A percentile compares a stretch with the other conserved stretches of the same genome.
These are phyloP conservation scores for Erythrophleum ivorense DNA, from an alignment of 331 rosid genomes.

Conservation along the genomic window DNA sequence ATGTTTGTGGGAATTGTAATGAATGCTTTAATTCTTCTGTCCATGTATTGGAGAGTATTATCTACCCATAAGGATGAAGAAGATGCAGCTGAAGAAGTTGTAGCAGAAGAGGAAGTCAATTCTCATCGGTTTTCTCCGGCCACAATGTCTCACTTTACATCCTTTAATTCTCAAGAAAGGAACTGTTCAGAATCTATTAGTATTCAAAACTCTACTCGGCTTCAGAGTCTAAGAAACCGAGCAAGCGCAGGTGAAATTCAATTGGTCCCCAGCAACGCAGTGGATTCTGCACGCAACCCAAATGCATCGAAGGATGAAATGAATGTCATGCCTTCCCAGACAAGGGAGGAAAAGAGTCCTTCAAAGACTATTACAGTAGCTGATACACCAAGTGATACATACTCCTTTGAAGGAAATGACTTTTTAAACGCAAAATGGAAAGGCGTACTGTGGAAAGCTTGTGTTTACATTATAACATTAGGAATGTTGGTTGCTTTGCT, in stretches of 20 bases:
- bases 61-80: conserved; percentile 66
- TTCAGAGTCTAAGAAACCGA: conserved; percentile 56
- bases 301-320: conserved; percentile 57
- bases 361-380: conserved; percentile 39
- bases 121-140: conserved; percentile 91
- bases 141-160: conserved; percentile 66
- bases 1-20: conserved; percentile 71
- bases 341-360: conserved; percentile 48
- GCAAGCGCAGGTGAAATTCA: conserved; percentile 54
- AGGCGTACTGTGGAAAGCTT: conserved; percentile 59
- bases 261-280: conserved; percentile 33
- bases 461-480: conserved; percentile 69
- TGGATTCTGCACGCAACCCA: conserved; percentile 51
- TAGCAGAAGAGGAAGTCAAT: conserved; percentile 57
- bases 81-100: conserved; percentile 53
- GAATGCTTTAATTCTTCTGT: conserved; percentile 67
- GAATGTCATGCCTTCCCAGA: conserved; percentile 40
- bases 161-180: conserved; percentile 63
- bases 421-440: conserved; percentile 51
- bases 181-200: conserved; percentile 43
- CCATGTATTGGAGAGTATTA: conserved; percentile 66
- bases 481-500: conserved; percentile 85
- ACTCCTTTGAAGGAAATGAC: conserved; percentile 47
- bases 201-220: conserved; percentile 48
- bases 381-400: conserved; percentile 42